phyloP scores from a whole-genome alignment of 2,329 filamentous ascomycete species.

The Biscogniauxia mediterranea region DNA sequence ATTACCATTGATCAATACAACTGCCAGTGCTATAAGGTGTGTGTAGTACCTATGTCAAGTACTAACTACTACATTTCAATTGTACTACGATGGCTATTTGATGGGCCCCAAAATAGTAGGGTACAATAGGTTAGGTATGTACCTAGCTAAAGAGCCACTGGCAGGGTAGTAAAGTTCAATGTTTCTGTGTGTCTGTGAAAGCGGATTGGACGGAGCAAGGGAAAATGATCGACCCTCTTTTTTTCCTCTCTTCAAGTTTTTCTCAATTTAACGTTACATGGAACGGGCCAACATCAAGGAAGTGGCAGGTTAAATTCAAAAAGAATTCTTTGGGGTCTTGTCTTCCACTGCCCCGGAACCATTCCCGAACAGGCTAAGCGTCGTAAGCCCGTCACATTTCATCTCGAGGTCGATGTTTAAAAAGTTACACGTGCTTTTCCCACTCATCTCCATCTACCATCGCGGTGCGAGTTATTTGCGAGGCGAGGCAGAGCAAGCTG shows the following conservation, averaged over 20 bases:
- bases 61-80: too few species aligned
- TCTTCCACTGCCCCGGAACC: neutral
- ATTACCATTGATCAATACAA: too few species aligned
- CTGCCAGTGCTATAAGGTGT: too few species aligned
- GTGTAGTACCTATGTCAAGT: too few species aligned
- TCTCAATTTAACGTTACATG: neutral
- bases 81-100: too few species aligned
- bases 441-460: too few species aligned
- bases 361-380: neutral
- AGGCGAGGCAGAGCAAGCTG: too few species aligned
- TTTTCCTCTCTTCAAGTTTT: too few species aligned
- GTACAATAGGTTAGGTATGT: too few species aligned
- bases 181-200: neutral
- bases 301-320: neutral
- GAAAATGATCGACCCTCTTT: neutral
- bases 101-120: slow-evolving; percentile 4
- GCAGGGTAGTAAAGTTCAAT: neutral
- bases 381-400: neutral
- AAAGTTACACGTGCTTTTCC: neutral
- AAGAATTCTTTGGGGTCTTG: neutral
- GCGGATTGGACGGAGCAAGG: neutral
- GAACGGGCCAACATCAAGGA: neutral
- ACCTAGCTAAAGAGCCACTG: too few species aligned
- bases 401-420: neutral
- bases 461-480: too few species aligned